These are phyloP conservation scores for Sclerotinia sclerotiorum DNA, from an alignment of 2,329 filamentous ascomycete genomes.

Conservation along the genomic window DNA sequence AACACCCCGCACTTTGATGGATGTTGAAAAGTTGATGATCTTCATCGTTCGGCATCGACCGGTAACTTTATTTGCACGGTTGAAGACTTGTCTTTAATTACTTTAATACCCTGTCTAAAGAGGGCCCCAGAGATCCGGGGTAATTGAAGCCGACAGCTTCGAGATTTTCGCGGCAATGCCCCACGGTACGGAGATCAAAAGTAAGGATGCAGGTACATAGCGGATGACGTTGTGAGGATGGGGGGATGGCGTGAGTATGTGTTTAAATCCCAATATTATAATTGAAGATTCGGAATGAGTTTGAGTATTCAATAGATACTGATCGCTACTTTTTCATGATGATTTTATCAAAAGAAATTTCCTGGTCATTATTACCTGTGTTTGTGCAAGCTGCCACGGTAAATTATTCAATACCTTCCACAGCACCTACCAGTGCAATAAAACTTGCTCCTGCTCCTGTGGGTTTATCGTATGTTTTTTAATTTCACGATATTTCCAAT, in stretches of 20 bases:
- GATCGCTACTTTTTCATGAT: neutral
- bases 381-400: conserved; percentile 15
- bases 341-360: neutral
- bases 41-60: neutral
- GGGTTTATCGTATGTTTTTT: conserved; percentile 46
- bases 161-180: neutral
- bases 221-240: neutral
- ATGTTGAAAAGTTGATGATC: conserved; percentile 4
- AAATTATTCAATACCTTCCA: conserved; percentile 32
- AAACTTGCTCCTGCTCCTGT: conserved; percentile 45
- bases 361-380: neutral
- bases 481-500: neutral
- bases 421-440: conserved; percentile 30
- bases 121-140: neutral
- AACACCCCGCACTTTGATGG: conserved; percentile 5
- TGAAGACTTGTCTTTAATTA: neutral
- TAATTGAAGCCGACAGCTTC: conserved; percentile 13
- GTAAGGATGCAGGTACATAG: conserved; percentile 6
- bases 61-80: conserved; percentile 11
- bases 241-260: conserved; percentile 3
- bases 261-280: neutral
- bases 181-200: neutral
- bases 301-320: neutral
- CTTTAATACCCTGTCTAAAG: neutral
- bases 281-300: neutral